Evolutionary conservation across 306 rosid genomes (phyloP), one percentile per base, ranked within the genome.

Genomic region (Medicago ruthenica): DNA sequence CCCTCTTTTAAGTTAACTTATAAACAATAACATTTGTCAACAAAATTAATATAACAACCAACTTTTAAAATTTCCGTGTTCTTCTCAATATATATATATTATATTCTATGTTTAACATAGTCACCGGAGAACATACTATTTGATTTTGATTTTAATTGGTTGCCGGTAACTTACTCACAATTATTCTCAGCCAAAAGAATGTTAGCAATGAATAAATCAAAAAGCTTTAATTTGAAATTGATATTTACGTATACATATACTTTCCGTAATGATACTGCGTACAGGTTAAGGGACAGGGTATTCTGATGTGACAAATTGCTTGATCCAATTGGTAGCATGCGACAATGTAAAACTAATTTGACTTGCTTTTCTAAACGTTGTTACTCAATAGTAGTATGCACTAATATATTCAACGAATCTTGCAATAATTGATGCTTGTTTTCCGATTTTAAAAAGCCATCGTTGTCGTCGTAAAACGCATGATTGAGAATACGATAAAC

Each of bases 381-480:
- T 34, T 70, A 31, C 34, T 34, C 62, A 27, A 0, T 34, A 31
- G 37, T 15, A 8, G 59, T 15, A 36, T 45, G 9, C 40, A 58
- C 0, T 57, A 15, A 57, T 1, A 44, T 36, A 48, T 67, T 21
- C 3, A 36, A 39, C 5, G 69, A 47, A 10, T 47, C 50, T 67
- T 2, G 0, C 74, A 69, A 75, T 69, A 34, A 69, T 75, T 70
- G 68, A 24, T n/a, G 4, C 8, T 27, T 44, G 9, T 61, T 13
- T 16, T 22, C 31, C 31, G 6, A 14, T 64, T 51, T 44, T 6
- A 34, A 8, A 74, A 60, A 58, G 42, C 44, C 21, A 36, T 68
- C 44, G 14, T 62, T 70, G 50, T 42, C n/a, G n/a, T n/a, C 74
- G 71, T 24, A 77, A 57, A 71, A 63, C 61, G 11, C 71, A 70